Percentiles rank a stretch among this genome's conserved stretches.
Conservation (phyloP, 768 basidiomycete species). For the Boletus speciosus region DNA sequence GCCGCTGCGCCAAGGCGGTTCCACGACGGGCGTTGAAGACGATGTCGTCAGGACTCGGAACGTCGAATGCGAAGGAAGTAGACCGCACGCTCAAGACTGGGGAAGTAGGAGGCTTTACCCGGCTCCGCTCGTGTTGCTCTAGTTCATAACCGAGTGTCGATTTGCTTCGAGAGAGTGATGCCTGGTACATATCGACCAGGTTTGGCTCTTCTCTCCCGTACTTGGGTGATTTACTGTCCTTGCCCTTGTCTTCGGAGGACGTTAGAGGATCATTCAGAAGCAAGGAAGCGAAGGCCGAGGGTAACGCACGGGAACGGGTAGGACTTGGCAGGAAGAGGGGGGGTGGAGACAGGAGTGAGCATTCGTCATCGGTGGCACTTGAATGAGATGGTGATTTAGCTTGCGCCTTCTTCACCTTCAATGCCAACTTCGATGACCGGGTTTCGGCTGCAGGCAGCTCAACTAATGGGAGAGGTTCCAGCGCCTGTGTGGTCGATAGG, state of each 20-base stretch:
- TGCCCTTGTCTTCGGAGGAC: conserved; percentile 36
- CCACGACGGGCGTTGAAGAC: conserved; percentile 78
- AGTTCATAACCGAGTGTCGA: conserved; percentile 23
- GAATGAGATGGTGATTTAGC: conserved; percentile 38
- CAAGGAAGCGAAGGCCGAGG: conserved; percentile 73
- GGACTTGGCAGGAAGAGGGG: conserved; percentile 58
- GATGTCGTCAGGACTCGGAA: conserved; percentile 89
- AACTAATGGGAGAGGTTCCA: conserved; percentile 20
- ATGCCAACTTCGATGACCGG: conserved; percentile 70
- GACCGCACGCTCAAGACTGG: conserved; percentile 35
- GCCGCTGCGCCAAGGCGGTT: conserved; percentile 52
- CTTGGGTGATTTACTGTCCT: conserved; percentile 27
- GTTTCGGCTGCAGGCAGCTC: conserved; percentile 32
- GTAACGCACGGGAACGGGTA: conserved; percentile 62
- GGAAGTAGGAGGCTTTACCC: conserved; percentile 18
- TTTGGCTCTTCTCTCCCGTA: conserved; percentile 32
- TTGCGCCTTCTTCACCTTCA: conserved; percentile 64
- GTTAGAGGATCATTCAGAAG: conserved; percentile 54
- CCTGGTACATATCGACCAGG: conserved; percentile 28
- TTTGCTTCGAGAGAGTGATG: conserved; percentile 27
- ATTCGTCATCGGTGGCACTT: conserved; percentile 39
- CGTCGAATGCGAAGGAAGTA: conserved; percentile 64
- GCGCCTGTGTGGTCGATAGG: conserved; percentile 40
- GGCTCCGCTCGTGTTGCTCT: conserved; percentile 9
- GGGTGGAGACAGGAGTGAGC: conserved; percentile 35